These are phyloP conservation scores for Platismatia glauca DNA, from an alignment of 495 filamentous ascomycete genomes.

Conservation along the genomic window DNA sequence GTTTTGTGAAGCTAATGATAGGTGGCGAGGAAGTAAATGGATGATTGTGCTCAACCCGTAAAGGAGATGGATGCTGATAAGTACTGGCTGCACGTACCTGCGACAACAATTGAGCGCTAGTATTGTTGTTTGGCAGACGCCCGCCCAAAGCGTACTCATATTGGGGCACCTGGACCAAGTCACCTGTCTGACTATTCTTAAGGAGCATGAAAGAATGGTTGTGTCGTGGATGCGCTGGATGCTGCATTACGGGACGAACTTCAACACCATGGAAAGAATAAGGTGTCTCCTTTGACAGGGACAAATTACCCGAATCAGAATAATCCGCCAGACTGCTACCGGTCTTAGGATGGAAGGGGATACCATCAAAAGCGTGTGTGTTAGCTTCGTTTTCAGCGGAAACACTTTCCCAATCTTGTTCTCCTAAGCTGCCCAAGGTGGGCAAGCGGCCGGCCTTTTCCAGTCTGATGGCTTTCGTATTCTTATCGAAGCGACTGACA, in stretches of 20 bases:
- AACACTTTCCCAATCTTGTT: conserved; percentile 21
- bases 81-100: background rate
- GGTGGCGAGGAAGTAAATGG: conserved; percentile 26
- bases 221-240: conserved; percentile 19
- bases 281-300: conserved; percentile 3
- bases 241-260: background rate
- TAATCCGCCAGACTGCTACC: conserved; percentile 19
- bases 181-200: conserved; percentile 18
- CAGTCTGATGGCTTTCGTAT: conserved; percentile 1
- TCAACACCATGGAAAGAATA: background rate
- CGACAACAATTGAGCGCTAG: background rate
- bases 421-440: conserved; percentile 4
- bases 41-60: conserved; percentile 22
- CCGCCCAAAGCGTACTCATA: conserved; percentile 16
- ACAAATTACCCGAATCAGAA: conserved; percentile 16
- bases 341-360: conserved; percentile 1
- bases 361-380: background rate
- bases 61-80: conserved; percentile 27
- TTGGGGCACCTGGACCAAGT: conserved; percentile 18
- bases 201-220: conserved; percentile 19
- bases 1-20: background rate
- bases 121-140: conserved; percentile 20
- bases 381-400: conserved; percentile 9
- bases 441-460: conserved; percentile 9
- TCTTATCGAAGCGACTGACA: conserved; percentile 10